Conservation (phyloP, 345 rosid species). For the Trapa incisa region DNA sequence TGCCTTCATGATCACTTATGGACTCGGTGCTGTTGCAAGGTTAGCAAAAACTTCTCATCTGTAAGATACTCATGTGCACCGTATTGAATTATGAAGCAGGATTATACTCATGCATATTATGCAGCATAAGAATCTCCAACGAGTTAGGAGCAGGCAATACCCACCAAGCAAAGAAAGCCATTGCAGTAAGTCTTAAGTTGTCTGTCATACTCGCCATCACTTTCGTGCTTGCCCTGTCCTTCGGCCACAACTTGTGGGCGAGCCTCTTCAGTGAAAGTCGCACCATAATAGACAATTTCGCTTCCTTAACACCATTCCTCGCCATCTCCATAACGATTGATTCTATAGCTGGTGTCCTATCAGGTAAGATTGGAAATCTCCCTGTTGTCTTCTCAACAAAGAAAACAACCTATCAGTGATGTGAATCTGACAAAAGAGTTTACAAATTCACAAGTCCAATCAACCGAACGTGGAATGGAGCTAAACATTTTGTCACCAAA, state of each 20-base stretch:
- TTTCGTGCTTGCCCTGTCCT: slow-evolving; percentile 24
- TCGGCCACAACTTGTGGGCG: slow-evolving; percentile 51
- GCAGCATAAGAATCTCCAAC: slow-evolving; percentile 28
- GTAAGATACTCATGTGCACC: background rate
- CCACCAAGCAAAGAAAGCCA: too few relatives aligned
- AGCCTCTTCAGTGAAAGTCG: slow-evolving; percentile 30
- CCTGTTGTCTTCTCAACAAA: too few relatives aligned
- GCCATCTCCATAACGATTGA: slow-evolving; percentile 42
- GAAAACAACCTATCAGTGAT: too few relatives aligned
- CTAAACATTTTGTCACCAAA: too few relatives aligned
- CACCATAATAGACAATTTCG: too few relatives aligned
- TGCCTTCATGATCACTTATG: slow-evolving; percentile 58
- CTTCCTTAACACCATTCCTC: slow-evolving; percentile 32
- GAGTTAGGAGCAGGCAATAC: too few relatives aligned
- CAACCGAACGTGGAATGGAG: too few relatives aligned
- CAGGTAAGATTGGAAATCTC: slow-evolving; percentile 20
- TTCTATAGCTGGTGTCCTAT: slow-evolving; percentile 46
- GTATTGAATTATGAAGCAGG: background rate
- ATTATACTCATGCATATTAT: background rate
- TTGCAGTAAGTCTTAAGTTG: too few relatives aligned
- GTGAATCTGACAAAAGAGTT: too few relatives aligned
- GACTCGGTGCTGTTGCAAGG: slow-evolving; percentile 80
- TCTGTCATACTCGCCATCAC: slow-evolving; percentile 27
- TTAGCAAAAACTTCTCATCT: slow-evolving; percentile 12
- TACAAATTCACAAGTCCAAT: too few relatives aligned